Conservation (phyloP, 1,284 basidiomycete genomes). For the Malassezia arunalokei region DNA sequence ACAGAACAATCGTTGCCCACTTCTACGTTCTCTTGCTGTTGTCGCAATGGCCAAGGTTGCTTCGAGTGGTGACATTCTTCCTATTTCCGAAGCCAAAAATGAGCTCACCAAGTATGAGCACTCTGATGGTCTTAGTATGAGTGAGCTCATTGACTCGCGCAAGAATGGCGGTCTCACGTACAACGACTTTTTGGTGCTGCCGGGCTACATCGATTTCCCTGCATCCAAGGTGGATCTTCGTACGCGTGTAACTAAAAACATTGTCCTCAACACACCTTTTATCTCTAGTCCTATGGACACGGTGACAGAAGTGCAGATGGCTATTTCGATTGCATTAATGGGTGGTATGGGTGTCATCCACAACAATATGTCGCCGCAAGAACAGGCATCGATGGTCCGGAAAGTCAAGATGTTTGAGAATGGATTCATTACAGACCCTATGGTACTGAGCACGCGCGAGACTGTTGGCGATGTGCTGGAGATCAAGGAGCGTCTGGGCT, state of each 20-base stretch:
- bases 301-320: conserved; percentile 94
- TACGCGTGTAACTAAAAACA: conserved; percentile 78
- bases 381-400: conserved; percentile 91
- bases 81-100: conserved; percentile 28
- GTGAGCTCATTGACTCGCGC: conserved; percentile 78
- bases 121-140: conserved; percentile 73
- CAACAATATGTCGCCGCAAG: conserved; percentile 78
- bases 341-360: conserved; percentile 98
- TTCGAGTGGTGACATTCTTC: conserved; percentile 18
- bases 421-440: conserved; percentile 90
- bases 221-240: conserved; percentile 70
- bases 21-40: not conserved
- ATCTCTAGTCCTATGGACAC: conserved; percentile 99
- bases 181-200: conserved; percentile 53
- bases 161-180: conserved; percentile 89
- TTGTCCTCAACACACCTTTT: conserved; percentile 87
- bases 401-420: conserved; percentile 92
- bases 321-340: conserved; percentile 55
- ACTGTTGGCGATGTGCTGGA: conserved; percentile 80
- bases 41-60: conserved; percentile 14
- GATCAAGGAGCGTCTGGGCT: conserved; percentile 82
- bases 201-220: conserved; percentile 92
- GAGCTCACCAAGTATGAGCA: conserved; percentile 54
- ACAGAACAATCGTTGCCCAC: not conserved
- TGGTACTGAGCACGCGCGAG: conserved; percentile 62